Evolutionary conservation across 441 rosid species (phyloP).

Genomic region (Erodium texanum): DNA sequence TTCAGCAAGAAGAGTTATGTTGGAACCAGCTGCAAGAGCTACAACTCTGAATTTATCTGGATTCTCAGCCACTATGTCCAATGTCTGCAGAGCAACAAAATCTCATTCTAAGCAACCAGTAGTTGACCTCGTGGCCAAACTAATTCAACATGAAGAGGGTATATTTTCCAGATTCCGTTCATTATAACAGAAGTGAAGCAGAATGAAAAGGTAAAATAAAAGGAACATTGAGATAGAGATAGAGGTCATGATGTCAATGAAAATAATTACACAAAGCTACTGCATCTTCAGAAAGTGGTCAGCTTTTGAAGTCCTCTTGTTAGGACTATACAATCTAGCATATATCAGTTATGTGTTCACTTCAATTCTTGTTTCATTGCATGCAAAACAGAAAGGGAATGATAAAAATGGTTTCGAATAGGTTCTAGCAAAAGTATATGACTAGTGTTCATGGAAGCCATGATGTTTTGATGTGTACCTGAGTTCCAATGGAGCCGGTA

Average conservation of each 20-base stretch:
- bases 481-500: constrained; percentile 94
- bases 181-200: background rate
- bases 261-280: too few species aligned
- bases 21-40: constrained; percentile 92
- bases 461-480: constrained; percentile 33
- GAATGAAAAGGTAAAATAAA: background rate
- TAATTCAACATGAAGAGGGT: background rate
- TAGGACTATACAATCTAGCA: too few species aligned
- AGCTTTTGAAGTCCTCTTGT: too few species aligned
- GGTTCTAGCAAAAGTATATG: too few species aligned
- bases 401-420: too few species aligned
- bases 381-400: too few species aligned
- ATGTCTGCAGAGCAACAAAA: constrained; percentile 45
- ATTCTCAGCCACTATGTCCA: constrained; percentile 83
- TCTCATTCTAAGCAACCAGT: constrained; percentile 9
- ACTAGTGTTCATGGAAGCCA: too few species aligned
- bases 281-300: too few species aligned
- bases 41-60: constrained; percentile 82
- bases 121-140: background rate
- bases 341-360: too few species aligned
- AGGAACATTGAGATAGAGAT: background rate
- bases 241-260: too few species aligned
- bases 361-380: too few species aligned
- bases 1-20: constrained; percentile 83
- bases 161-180: too few species aligned